Conservation (phyloP, 2,329 filamentous ascomycete species). For the Diaporthe sp. region DNA sequence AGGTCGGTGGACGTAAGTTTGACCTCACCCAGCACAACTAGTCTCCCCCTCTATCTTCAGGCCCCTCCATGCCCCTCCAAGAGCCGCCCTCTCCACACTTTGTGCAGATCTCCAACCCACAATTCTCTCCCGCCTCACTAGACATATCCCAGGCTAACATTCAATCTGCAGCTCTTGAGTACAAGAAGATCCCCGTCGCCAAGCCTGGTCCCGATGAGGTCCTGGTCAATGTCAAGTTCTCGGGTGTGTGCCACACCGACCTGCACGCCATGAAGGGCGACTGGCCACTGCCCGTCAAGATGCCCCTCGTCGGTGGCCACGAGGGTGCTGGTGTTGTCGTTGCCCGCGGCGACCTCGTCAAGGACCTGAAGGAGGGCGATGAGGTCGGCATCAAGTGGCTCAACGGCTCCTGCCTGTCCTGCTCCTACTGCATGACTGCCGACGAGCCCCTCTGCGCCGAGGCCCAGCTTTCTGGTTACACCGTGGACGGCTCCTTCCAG, state of each 20-base stretch:
- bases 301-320: slow-evolving; percentile 87
- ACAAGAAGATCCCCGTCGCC: slow-evolving; percentile 86
- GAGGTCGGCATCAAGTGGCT: slow-evolving; percentile 81
- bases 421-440: slow-evolving; percentile 76
- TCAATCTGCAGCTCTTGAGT: slow-evolving; percentile 67
- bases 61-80: slow-evolving; percentile 3
- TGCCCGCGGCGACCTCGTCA: slow-evolving; percentile 83
- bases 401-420: slow-evolving; percentile 77
- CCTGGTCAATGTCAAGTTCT: slow-evolving; percentile 92
- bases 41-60: slow-evolving; percentile 47
- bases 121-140: background rate
- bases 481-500: slow-evolving; percentile 81
- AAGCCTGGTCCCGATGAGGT: slow-evolving; percentile 91
- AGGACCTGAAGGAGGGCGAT: slow-evolving; percentile 69
- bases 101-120: slow-evolving; percentile 17
- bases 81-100: background rate
- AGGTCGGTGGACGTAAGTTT: slow-evolving; percentile 78
- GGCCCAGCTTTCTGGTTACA: slow-evolving; percentile 77
- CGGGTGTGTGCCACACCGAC: slow-evolving; percentile 82
- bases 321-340: slow-evolving; percentile 88
- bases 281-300: slow-evolving; percentile 86
- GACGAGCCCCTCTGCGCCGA: slow-evolving; percentile 78
- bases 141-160: slow-evolving; percentile 22
- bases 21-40: slow-evolving; percentile 36
- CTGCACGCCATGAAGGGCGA: slow-evolving; percentile 85